These are phyloP conservation scores for Meripilus lineatus DNA, from an alignment of 1,284 basidiomycete genomes.

Conservation along the genomic window DNA sequence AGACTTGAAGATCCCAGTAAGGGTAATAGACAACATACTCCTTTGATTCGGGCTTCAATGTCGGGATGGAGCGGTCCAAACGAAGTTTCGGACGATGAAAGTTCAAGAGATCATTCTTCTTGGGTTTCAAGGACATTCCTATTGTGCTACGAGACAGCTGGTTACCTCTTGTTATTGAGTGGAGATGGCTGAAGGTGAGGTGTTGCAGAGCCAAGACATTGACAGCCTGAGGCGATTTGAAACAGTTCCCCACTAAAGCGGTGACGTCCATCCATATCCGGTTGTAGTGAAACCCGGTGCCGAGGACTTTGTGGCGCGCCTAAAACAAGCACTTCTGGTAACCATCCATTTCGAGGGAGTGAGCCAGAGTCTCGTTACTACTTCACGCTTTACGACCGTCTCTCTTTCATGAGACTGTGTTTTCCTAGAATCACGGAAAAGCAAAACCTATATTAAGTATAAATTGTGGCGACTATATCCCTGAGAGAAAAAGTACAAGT, in stretches of 20 bases:
- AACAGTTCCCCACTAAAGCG: background rate
- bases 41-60: conserved; percentile 14
- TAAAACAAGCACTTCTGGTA: too few species aligned
- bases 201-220: background rate
- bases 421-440: too few species aligned
- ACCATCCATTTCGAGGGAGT: too few species aligned
- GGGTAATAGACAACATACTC: conserved; percentile 3
- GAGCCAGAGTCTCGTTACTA: too few species aligned
- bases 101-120: conserved; percentile 6
- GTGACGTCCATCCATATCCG: too few species aligned
- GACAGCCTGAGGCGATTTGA: background rate
- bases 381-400: too few species aligned
- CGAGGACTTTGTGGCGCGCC: too few species aligned
- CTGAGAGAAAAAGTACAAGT: too few species aligned
- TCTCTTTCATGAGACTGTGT: too few species aligned
- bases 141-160: background rate
- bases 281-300: too few species aligned
- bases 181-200: background rate
- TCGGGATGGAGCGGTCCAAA: conserved; percentile 7
- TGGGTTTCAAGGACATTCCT: background rate
- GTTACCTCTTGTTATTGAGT: background rate
- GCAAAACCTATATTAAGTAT: too few species aligned
- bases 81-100: conserved; percentile 12
- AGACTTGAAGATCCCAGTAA: background rate
- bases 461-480: too few species aligned